Base-by-base conservation (phyloP, 371 early-diverging fungal genomes). In the Mortierella sp. region DNA sequence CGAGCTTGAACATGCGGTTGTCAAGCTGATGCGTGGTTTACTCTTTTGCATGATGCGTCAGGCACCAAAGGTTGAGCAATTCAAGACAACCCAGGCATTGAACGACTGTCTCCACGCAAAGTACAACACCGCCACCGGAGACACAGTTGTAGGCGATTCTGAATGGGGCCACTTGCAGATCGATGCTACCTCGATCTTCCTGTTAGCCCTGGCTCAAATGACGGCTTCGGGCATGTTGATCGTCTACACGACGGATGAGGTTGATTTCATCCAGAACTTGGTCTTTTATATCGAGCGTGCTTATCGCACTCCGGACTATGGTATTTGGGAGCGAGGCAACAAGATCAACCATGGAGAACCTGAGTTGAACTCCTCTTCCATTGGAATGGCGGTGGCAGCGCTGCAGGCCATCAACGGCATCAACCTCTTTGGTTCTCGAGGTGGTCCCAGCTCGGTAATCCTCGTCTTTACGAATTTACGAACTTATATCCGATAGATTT, bases 301-400 rank as follows among this genome's bases (percentile, higher is more conserved):
- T 0, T 81, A 81, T 44, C 76, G 81, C 50, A 95, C 94, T 0
- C 95, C 95, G 4, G 96, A 96, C 61, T 95, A 91, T 76, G 95
- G 95, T 48, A 91, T 93, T 54, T 94, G 96, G 96, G 96, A 96
- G 71, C 84, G 96, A 42, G 96, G 96, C 51, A 91, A 94, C 81
- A 96, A 96, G 80, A 86, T 89, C 51, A 96, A 96, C 72, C 94
- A 94, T 73, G 96, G 95, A 19, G 82, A 88, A 49, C 93, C 95
- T 3, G 96, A 96, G 72, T 64, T 96, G 54, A 96, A 96, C 64
- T 92, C 92, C 1, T 94, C 94, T 2, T 90, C 92, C n/a, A 93
- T 96, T 50, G 96, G 96, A 50, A 96, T 96, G 93, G 94, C 88
- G 5, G 90, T 92, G 2, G 95, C 95, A 14, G 96, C 96, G 0